A percentile compares a stretch with the other conserved stretches of the same genome.
Evolutionary conservation across 306 rosid species (phyloP).

Genomic region (Oxytropis ochrocephala): DNA sequence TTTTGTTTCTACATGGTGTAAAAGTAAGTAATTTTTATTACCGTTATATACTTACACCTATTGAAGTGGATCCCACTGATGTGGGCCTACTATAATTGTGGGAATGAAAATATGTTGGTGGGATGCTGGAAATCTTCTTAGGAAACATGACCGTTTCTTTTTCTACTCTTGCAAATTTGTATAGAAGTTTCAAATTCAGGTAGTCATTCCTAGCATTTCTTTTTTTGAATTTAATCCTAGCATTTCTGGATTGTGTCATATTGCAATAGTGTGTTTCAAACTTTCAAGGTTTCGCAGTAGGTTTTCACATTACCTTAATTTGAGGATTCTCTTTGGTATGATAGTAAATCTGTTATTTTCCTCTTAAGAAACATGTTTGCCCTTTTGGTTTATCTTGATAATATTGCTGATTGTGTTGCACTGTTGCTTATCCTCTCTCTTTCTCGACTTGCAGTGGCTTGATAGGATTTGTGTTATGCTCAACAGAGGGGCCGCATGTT

Average conservation of each 20-base stretch:
- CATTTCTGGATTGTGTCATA: background rate
- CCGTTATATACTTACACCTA: background rate
- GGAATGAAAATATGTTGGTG: background rate
- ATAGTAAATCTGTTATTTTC: background rate
- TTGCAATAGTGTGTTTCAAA: background rate
- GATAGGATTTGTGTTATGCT: conserved; percentile 85
- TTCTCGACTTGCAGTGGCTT: conserved; percentile 60
- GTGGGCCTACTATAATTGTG: background rate
- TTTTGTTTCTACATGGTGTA: background rate
- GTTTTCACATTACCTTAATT: background rate
- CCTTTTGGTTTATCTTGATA: background rate
- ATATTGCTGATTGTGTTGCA: background rate
- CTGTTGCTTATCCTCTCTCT: background rate
- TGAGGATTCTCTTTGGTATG: background rate
- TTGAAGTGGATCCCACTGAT: background rate
- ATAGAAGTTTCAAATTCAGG: background rate
- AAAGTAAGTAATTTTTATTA: background rate
- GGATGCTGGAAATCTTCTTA: background rate
- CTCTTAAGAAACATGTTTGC: background rate
- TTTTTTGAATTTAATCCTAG: conserved; percentile 6
- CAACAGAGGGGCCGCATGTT: conserved; percentile 79
- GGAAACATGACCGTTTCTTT: background rate
- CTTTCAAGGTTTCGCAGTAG: background rate
- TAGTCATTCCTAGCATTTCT: background rate
- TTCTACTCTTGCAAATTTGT: background rate